phyloP scores from a whole-genome alignment of 345 rosid genomes.

The Linum lewisii region DNA sequence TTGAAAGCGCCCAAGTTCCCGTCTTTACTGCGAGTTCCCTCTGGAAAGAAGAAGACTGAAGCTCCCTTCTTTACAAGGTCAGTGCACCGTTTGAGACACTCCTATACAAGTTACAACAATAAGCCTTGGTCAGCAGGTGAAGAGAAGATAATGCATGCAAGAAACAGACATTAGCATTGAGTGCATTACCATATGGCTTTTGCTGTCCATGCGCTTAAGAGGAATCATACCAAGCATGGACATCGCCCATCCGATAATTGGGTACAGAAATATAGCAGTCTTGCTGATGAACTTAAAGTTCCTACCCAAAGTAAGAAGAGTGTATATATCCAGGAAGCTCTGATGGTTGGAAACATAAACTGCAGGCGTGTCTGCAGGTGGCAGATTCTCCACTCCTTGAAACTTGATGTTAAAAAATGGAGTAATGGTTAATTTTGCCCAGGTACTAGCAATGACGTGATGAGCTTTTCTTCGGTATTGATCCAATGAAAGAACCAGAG shows the following conservation, averaged over 20 bases:
- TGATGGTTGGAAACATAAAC: conserved; percentile 93
- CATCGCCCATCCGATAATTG: conserved; percentile 94
- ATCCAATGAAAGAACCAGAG: conserved; percentile 67
- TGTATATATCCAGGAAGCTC: conserved; percentile 82
- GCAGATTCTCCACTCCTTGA: conserved; percentile 81
- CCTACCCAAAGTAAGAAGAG: conserved; percentile 74
- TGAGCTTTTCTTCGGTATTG: conserved; percentile 64
- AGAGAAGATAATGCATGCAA: neutral
- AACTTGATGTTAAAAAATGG: conserved; percentile 47
- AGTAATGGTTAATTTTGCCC: conserved; percentile 53
- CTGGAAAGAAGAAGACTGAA: conserved; percentile 83
- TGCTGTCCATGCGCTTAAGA: conserved; percentile 77
- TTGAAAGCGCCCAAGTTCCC: conserved; percentile 74
- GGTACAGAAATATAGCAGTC: conserved; percentile 64
- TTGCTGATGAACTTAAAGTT: conserved; percentile 90
- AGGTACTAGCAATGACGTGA: conserved; percentile 53
- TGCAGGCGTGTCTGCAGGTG: conserved; percentile 60
- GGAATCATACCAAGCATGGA: conserved; percentile 74
- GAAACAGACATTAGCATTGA: conserved; percentile 8
- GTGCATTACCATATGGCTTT: conserved; percentile 65
- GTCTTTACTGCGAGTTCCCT: conserved; percentile 89
- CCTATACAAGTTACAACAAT: conserved; percentile 74
- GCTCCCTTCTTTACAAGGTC: conserved; percentile 72
- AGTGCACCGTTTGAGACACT: conserved; percentile 81
- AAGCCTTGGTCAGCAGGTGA: conserved; percentile 11